Evolutionary conservation across 495 filamentous ascomycete species (phyloP), one percentile per base, ranked within the genome.

Genomic region (Xylaria venustula): DNA sequence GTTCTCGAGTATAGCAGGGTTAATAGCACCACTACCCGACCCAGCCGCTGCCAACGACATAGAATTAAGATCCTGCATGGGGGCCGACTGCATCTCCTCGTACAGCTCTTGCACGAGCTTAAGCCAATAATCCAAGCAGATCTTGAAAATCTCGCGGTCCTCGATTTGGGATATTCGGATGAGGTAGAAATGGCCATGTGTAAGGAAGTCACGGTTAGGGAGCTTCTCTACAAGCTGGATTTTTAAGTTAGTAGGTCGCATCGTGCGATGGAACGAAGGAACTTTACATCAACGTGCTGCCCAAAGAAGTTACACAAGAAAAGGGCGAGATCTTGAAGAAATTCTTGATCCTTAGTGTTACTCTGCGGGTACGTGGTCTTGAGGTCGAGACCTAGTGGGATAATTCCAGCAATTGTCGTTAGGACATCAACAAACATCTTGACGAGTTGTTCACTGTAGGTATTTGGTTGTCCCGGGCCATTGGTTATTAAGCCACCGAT

Each of bases 101-200:
- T 96, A 99, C 4, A 99, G 83, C 73, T 98, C 95, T 65, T 95
- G 91, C n/a, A 98, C 95, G 14, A 98, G 82, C 68, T 96, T 96
- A 20, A 95, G 95, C 94, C 94, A 99, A 75, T 99, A 99, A 66
- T 99, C 94, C 49, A 99, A 79, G 69, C 91, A 96, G 65, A 98
- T 98, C 81, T 99, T 99, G 83, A 99, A 99, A 60, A 99, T 94
- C 71, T 99, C 94, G 51, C 94, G 86, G 67, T 99, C 94, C 58
- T 99, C 94, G 61, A 99, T 98, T 72, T 98, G 95, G 32, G 91
- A 96, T 66, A 99, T 96, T 17, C 92, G 87, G 68, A 99, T 97
- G 9, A 99, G 85, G 72, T 99, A 99, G 76, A 93, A 97, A 74
- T 99, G 94, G 20, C 90, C 92, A 67, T 99, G 94, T 0, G 87